A percentile compares a stretch with the other conserved stretches of the same genome.
phyloP scores from a whole-genome alignment of 306 rosid species.

The Hippophae gyantsensis region DNA sequence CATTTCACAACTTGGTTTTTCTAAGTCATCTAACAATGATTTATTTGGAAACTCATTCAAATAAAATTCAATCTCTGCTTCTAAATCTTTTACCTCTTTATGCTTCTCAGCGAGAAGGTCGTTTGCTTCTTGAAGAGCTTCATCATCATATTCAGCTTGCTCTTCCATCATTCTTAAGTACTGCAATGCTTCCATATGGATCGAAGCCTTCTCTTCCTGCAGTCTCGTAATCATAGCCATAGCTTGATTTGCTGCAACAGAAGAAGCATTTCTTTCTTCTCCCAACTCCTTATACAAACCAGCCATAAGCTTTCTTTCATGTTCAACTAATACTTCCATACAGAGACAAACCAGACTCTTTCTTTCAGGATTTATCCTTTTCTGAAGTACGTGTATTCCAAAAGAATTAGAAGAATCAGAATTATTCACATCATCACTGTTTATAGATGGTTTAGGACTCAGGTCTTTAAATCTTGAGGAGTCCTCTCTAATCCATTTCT shows the following conservation, averaged over 20 bases:
- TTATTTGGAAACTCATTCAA: constrained; percentile 43
- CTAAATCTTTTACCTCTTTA: constrained; percentile 59
- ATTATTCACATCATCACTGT: constrained; percentile 49
- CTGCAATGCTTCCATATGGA: constrained; percentile 86
- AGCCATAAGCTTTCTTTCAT: constrained; percentile 63
- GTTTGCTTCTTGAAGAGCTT: constrained; percentile 51
- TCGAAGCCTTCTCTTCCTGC: constrained; percentile 78
- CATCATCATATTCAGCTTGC: constrained; percentile 74
- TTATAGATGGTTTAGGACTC: constrained; percentile 68
- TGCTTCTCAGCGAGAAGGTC: constrained; percentile 67
- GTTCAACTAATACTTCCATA: constrained; percentile 76
- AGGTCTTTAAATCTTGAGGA: constrained; percentile 49
- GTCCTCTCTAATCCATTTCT: constrained; percentile 77
- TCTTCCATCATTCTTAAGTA: constrained; percentile 71
- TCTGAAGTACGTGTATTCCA: constrained; percentile 64
- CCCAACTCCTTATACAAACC: constrained; percentile 74
- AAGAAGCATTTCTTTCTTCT: constrained; percentile 85
- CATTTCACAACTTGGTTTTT: constrained; percentile 34
- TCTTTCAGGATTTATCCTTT: constrained; percentile 71
- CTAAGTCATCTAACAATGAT: constrained; percentile 21
- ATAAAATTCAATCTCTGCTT: constrained; percentile 49
- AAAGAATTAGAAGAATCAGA: constrained; percentile 42
- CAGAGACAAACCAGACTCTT: constrained; percentile 81
- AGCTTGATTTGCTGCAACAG: constrained; percentile 66
- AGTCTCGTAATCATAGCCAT: constrained; percentile 86